Base-by-base conservation (phyloP, 1,284 basidiomycete species). In the Flammula alnicola region DNA sequence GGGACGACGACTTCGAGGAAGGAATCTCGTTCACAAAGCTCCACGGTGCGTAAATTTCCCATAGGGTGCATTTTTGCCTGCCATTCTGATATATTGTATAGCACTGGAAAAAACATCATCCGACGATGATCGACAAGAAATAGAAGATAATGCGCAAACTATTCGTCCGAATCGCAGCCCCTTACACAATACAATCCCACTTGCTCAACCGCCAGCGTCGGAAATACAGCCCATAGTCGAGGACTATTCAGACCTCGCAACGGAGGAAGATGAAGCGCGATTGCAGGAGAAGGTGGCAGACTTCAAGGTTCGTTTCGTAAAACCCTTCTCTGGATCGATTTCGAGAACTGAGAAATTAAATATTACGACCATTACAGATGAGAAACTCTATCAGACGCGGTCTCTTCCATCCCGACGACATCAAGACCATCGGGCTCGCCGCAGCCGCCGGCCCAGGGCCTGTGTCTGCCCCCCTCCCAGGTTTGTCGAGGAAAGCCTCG, bases 1-100 rank as follows among this genome's bases (percentile, higher is more conserved):
- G 96, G 95, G 96, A 99, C 64, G 91, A 94, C 59, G 96, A 99
- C 66, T 99, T 98, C 63, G 94, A 95, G 62, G 93, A 93, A 54
- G 94, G 89, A 2, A 94, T 95, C 22, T 92, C 93, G 1, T 82
- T 91, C 47, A 85, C 86, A 7, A 95, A 94, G 66, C 66, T 93
- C 35, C 91, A 91, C 72, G 87, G 89, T 83, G 63, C 44, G 63
- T 59, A 50, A 7, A 23, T 50, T 40, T 11, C 33, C 10, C 14
- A n/a, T 29, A 27, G 41, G n/a, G n/a, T n/a, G n/a, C n/a, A n/a
- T n/a, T n/a, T n/a, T n/a, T n/a, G n/a, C n/a, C n/a, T n/a, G n/a
- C n/a, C n/a, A n/a, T n/a, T n/a, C n/a, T n/a, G n/a, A n/a, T n/a
- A n/a, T n/a, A n/a, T n/a, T n/a, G n/a, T n/a, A n/a, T n/a, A 87